phyloP scores from a whole-genome alignment of 2,329 filamentous ascomycete genomes.

The Nemania diffusa region DNA sequence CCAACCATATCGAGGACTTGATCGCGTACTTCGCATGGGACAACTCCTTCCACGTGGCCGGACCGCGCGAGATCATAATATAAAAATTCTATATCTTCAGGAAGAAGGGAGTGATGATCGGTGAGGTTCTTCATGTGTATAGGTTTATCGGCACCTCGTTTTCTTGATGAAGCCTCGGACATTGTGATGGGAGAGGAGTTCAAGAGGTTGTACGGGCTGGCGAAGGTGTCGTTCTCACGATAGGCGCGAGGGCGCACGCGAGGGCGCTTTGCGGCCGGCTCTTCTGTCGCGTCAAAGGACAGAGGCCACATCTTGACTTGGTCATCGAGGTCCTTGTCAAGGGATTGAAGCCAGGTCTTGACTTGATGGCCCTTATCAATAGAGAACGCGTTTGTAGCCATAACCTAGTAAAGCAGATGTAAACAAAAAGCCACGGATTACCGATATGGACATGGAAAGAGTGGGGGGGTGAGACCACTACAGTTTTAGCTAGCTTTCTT shows the following conservation, averaged over 20 bases:
- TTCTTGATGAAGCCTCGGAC: slow-evolving; percentile 1
- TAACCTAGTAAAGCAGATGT: background rate
- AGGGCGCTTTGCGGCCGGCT: background rate
- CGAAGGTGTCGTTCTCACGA: background rate
- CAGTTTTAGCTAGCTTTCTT: too few relatives aligned
- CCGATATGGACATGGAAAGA: too few relatives aligned
- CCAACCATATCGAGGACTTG: background rate
- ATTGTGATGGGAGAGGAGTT: background rate
- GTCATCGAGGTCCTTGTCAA: background rate
- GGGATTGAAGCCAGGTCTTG: background rate
- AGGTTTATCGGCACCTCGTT: slow-evolving; percentile 1
- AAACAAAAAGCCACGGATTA: too few relatives aligned
- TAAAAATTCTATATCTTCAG: background rate
- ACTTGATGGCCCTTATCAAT: background rate
- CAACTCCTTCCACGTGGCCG: background rate
- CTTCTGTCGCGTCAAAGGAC: background rate
- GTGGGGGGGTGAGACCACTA: too few relatives aligned
- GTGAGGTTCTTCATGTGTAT: background rate
- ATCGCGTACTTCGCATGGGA: background rate
- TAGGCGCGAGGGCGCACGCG: background rate
- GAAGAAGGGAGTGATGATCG: background rate
- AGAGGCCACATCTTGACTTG: background rate
- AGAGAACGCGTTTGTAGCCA: background rate
- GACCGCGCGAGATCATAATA: background rate
- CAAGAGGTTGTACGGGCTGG: slow-evolving; percentile 1